These are phyloP conservation scores for Eremochloa ophiuroides DNA, from an alignment of 176 grass and related monocot genomes.

Conservation along the genomic window DNA sequence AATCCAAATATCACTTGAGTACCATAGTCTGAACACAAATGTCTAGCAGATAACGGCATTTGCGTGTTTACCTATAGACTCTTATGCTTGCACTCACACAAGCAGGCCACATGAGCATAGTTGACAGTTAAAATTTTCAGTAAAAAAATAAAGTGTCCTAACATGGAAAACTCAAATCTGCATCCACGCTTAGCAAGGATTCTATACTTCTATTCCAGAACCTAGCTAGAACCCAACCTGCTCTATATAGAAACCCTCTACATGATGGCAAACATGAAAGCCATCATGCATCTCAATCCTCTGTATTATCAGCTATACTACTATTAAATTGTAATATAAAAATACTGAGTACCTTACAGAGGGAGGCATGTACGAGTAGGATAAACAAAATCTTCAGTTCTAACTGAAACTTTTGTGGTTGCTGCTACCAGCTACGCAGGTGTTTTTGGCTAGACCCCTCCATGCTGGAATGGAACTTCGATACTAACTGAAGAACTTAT, in stretches of 20 bases:
- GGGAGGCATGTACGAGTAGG: neutral
- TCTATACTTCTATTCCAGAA: neutral
- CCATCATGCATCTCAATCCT: neutral
- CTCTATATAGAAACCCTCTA: neutral
- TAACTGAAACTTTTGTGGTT: neutral
- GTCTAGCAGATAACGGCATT: no score
- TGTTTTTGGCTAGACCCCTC: no score
- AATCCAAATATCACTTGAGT: no score
- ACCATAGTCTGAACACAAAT: no score
- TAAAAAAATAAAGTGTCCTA: neutral
- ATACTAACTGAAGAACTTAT: neutral
- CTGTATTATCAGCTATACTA: neutral
- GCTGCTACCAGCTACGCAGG: no score
- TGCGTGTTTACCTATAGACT: no score
- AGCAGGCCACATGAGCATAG: neutral
- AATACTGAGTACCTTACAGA: neutral
- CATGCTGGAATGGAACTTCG: neutral
- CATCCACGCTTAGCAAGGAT: conserved; percentile 3
- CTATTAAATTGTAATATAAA: no score
- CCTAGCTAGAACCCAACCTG: neutral
- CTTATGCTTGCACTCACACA: no score
- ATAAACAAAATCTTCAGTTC: neutral
- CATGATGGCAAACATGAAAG: neutral
- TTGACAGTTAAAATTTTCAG: neutral
- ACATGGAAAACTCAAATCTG: conserved; percentile 21